phyloP scores from a whole-genome alignment of 2,329 filamentous ascomycete genomes.

The Cordyceps sp. region DNA sequence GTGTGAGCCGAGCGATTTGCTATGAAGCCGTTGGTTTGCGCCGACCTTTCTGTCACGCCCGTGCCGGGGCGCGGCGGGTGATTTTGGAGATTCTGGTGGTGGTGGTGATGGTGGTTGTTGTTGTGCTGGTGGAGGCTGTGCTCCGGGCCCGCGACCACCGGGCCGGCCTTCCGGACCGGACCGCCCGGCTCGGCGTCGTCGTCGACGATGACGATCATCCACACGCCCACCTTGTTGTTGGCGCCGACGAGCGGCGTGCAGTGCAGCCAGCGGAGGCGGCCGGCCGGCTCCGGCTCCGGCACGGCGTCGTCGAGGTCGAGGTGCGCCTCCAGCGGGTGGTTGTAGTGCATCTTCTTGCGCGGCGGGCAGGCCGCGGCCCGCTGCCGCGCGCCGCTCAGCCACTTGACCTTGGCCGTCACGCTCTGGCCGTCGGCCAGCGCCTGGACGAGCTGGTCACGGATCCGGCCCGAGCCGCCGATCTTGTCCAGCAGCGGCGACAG shows the following conservation, averaged over 20 bases:
- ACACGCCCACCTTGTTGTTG: constrained; percentile 53
- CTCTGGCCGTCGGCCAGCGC: constrained; percentile 52
- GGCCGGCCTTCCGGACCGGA: too few species aligned
- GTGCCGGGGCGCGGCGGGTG: neutral
- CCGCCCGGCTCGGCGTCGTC: constrained; percentile 24
- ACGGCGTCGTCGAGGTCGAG: constrained; percentile 2
- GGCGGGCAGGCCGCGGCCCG: too few species aligned
- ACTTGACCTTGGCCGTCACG: constrained; percentile 51
- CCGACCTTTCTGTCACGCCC: neutral
- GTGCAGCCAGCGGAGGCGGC: constrained; percentile 56
- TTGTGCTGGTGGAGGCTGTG: too few species aligned
- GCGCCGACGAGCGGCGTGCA: constrained; percentile 54
- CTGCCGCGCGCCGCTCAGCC: constrained; percentile 3
- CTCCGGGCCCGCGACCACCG: too few species aligned
- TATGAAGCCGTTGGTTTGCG: neutral
- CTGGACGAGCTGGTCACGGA: constrained; percentile 30
- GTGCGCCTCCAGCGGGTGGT: constrained; percentile 37
- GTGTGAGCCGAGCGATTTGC: too few species aligned
- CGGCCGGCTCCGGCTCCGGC: constrained; percentile 19
- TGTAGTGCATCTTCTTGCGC: constrained; percentile 3
- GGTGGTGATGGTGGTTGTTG: too few species aligned
- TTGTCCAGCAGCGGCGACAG: constrained; percentile 40
- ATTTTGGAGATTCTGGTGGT: too few species aligned
- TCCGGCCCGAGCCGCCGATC: constrained; percentile 30
- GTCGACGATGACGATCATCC: constrained; percentile 62